Conservation (phyloP, 2,329 filamentous ascomycete genomes). For the Chalara sp. region DNA sequence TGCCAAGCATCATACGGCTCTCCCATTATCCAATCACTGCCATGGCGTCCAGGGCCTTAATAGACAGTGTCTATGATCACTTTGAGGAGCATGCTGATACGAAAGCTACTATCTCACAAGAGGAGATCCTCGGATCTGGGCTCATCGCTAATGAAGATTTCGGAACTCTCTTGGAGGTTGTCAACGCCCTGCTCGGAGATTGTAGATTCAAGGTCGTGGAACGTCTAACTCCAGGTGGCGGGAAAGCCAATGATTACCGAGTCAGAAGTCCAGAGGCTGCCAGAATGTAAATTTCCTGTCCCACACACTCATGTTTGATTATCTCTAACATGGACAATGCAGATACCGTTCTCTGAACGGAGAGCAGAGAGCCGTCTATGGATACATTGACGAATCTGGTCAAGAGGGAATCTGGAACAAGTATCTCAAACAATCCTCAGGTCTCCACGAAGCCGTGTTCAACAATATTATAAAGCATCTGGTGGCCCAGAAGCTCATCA, state of each 20-base stretch:
- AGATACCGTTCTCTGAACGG: slow-evolving; percentile 59
- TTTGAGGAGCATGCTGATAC: slow-evolving; percentile 11
- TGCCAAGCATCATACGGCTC: no score
- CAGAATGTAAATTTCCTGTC: slow-evolving; percentile 42
- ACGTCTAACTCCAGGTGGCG: slow-evolving; percentile 22
- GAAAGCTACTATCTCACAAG: not conserved
- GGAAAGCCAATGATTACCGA: slow-evolving; percentile 46
- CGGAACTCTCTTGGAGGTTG: slow-evolving; percentile 45
- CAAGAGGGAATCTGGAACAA: slow-evolving; percentile 87
- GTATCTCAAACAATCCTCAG: slow-evolving; percentile 70
- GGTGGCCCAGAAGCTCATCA: slow-evolving; percentile 75
- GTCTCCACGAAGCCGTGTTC: slow-evolving; percentile 77
- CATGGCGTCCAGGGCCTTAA: slow-evolving; percentile 13
- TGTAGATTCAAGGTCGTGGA: slow-evolving; percentile 47
- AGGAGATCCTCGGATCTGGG: slow-evolving; percentile 44
- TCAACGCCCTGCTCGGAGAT: slow-evolving; percentile 53
- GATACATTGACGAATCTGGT: slow-evolving; percentile 79
- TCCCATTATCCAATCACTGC: not conserved
- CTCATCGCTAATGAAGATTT: slow-evolving; percentile 52
- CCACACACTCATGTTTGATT: not conserved
- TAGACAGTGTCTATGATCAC: slow-evolving; percentile 21
- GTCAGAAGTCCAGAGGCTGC: slow-evolving; percentile 54
- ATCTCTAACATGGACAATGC: slow-evolving; percentile 7
- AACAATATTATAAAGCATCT: slow-evolving; percentile 79
- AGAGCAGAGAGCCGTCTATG: slow-evolving; percentile 80